A percentile compares a stretch with the other conserved stretches of the same genome.
These are phyloP conservation scores for Colletotrichum phormii DNA, from an alignment of 2,329 filamentous ascomycete genomes.

Conservation along the genomic window DNA sequence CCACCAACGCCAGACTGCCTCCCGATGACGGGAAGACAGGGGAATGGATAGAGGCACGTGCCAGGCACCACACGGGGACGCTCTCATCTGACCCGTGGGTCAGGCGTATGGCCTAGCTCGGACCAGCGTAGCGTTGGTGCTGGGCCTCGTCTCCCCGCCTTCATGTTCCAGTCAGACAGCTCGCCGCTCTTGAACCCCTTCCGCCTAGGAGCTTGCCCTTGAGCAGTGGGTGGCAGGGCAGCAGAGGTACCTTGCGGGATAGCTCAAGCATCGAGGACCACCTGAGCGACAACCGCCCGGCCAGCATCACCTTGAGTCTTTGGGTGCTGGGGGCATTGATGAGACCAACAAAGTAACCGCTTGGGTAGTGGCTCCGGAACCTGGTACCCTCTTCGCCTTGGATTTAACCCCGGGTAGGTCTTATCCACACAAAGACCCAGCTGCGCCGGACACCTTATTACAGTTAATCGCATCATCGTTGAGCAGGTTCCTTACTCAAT, in stretches of 20 bases:
- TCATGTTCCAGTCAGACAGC: constrained; percentile 32
- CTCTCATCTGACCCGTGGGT: constrained; percentile 35
- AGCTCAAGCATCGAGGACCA: constrained; percentile 16
- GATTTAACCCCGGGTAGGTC: constrained; percentile 20
- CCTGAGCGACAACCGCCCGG: constrained; percentile 7
- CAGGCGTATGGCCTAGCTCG: constrained; percentile 32
- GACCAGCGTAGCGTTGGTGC: constrained; percentile 36
- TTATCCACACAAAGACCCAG: not conserved
- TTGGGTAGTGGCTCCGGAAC: constrained; percentile 19
- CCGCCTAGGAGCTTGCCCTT: not conserved
- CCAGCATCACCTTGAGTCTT: constrained; percentile 9
- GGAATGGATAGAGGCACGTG: constrained; percentile 28
- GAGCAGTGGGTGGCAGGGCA: constrained; percentile 1
- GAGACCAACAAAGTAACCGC: not conserved
- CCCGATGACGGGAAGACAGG: constrained; percentile 33
- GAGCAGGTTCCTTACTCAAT: constrained; percentile 24
- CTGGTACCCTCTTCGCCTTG: constrained; percentile 29
- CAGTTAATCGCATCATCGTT: constrained; percentile 28
- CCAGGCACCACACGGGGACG: constrained; percentile 31
- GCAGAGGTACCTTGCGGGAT: constrained; percentile 13
- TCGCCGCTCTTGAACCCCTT: constrained; percentile 18
- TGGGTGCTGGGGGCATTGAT: not conserved
- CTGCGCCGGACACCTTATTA: constrained; percentile 11
- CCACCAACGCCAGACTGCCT: constrained; percentile 12
- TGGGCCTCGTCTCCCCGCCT: constrained; percentile 35